Evolutionary conservation across 192 early-diverging fungal species (phyloP).

Genomic region (Backusella liffmaniae): DNA sequence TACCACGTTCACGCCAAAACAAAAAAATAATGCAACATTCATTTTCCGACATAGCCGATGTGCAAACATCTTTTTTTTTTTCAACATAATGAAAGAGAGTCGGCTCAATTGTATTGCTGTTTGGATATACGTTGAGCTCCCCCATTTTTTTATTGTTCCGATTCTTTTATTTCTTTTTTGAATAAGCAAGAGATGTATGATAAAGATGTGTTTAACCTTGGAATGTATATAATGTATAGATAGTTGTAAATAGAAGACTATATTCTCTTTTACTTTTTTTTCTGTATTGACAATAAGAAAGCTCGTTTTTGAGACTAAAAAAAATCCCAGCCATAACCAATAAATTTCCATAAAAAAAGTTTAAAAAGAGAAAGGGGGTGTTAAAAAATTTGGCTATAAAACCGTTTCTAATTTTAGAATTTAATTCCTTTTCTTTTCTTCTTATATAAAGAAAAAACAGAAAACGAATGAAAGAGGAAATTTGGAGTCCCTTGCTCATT

Average conservation of each 20-base stretch:
- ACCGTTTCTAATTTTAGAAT: not conserved
- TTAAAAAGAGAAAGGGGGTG: not conserved
- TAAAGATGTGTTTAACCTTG: not conserved
- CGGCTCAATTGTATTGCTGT: no score
- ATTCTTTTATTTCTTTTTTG: not conserved
- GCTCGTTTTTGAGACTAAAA: no score
- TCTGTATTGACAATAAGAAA: not conserved
- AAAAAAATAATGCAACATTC: not conserved
- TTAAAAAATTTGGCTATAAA: not conserved
- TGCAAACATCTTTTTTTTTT: no score
- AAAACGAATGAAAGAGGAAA: slow-evolving; percentile 7
- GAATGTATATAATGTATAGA: not conserved
- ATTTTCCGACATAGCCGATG: not conserved
- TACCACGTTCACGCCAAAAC: not conserved
- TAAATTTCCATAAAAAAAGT: not conserved
- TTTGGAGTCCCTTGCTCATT: slow-evolving; percentile 60
- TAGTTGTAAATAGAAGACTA: no score
- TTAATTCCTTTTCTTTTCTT: not conserved
- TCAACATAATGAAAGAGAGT: no score
- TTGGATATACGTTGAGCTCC: not conserved
- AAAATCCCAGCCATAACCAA: not conserved
- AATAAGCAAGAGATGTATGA: not conserved
- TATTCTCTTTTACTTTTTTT: no score
- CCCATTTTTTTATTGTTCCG: not conserved
- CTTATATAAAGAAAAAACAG: not conserved